Conservation (phyloP, 2,329 filamentous ascomycete species). For the Aspergillus proliferans region DNA sequence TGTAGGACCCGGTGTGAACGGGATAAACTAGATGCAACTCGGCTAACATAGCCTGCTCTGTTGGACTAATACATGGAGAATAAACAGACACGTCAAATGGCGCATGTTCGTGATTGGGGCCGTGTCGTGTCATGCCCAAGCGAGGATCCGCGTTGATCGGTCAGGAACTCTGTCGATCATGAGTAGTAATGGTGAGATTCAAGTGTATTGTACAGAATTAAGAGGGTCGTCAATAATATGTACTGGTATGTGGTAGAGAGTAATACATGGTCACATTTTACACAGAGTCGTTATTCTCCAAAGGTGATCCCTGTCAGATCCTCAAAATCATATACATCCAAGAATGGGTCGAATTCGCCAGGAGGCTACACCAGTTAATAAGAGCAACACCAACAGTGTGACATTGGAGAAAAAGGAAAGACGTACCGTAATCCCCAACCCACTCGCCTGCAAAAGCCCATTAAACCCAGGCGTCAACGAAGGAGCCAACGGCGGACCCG, state of each 20-base stretch:
- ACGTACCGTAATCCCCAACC: slow-evolving; percentile 21
- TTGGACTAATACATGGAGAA: no score
- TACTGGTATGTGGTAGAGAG: no score
- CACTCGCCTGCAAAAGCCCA: slow-evolving; percentile 15
- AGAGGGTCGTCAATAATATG: neutral
- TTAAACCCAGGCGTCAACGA: slow-evolving; percentile 18
- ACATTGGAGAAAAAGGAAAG: neutral
- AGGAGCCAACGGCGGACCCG: slow-evolving; percentile 10
- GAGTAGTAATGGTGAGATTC: neutral
- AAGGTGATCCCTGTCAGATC: slow-evolving; percentile 25
- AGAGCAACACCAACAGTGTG: neutral
- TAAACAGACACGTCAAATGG: neutral
- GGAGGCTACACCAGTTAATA: slow-evolving; percentile 15
- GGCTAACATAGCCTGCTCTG: no score
- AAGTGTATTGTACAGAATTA: slow-evolving; percentile 4
- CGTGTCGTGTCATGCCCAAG: neutral
- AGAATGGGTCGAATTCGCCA: slow-evolving; percentile 27
- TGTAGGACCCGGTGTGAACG: no score
- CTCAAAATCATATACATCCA: slow-evolving; percentile 31
- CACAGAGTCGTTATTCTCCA: slow-evolving; percentile 6
- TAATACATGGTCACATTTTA: no score
- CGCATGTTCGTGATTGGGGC: neutral
- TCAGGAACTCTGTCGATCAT: neutral
- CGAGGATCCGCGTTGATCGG: neutral
- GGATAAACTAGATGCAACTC: no score